Base-by-base conservation (phyloP, 179 eudicot species). In the Heliamphora ciliata region DNA sequence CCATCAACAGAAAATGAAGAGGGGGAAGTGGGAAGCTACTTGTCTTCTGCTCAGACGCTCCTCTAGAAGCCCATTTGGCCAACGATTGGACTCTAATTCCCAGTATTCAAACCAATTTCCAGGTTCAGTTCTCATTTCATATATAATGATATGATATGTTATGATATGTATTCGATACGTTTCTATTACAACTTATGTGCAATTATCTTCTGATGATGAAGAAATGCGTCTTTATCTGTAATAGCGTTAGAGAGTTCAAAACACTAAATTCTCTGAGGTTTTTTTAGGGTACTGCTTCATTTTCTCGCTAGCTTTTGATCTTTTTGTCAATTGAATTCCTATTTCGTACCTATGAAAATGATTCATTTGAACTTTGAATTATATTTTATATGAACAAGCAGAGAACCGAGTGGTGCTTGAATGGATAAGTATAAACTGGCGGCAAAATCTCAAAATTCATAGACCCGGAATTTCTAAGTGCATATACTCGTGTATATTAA, bases 21-120 rank as follows among this genome's bases (percentile, higher is more conserved):
- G 87, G 90, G 84, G 72, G 85, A 85, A 84, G 17, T 83, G 83
- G 79, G 82, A 76, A 84, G 82, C 89, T 50, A 66, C 83, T 56
- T 78, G 59, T 63, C 78, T 71, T 18, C 77, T 89, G 55, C 87
- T 90, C 81, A 79, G 79, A 44, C 83, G 66, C 60, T 85, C 84
- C 46, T 84, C 85, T 10, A 81, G 55, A 76, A 18, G 58, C 65
- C 77, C 85, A 47, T 77, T 78, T 60, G 80, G 74, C 75, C 85
- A 71, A 68, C 86, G 63, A 14, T 48, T 63, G 65, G 81, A 73
- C 51, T 24, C 24, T 61, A 79, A 24, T 13, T 78, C 48, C 44
- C 18, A 76, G 54, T 46, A 61, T 31, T 76, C 85, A 47, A 54
- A 69, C 75, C 78, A 24, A 21, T 68, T 74, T 7, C 84, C 82